phyloP scores from a whole-genome alignment of 805 yeast species.

The Saturnispora serradocipensis region DNA sequence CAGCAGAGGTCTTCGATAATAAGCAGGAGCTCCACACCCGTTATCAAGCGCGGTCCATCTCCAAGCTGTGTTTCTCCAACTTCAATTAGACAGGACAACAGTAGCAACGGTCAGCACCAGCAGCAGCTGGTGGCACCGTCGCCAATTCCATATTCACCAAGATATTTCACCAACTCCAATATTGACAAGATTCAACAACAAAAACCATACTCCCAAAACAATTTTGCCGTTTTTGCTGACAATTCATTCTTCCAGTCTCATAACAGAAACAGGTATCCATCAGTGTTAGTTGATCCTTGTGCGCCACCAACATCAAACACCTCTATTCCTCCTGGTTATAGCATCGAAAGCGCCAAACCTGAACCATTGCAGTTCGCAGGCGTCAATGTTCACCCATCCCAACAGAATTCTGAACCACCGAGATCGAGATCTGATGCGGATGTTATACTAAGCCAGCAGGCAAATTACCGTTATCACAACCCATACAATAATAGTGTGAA shows the following conservation, averaged over 20 bases:
- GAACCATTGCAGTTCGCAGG: not conserved
- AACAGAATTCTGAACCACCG: not conserved
- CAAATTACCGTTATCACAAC: not conserved
- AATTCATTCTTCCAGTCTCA: slow-evolving; percentile 21
- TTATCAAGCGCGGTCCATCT: not conserved
- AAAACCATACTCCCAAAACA: slow-evolving; percentile 12
- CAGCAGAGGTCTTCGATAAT: not conserved
- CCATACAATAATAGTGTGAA: not conserved
- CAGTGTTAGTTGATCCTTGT: slow-evolving; percentile 41
- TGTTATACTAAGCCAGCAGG: not conserved
- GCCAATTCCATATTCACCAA: not conserved
- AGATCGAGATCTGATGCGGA: slow-evolving; percentile 4
- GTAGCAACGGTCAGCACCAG: not conserved
- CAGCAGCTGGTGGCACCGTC: slow-evolving; percentile 1
- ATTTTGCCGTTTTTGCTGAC: slow-evolving; percentile 14
- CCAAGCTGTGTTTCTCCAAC: not conserved
- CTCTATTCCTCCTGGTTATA: slow-evolving; percentile 1
- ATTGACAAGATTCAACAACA: not conserved
- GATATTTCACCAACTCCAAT: not conserved
- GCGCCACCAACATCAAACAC: slow-evolving; percentile 29
- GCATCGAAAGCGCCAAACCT: not conserved
- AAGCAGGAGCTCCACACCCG: not conserved
- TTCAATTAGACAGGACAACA: not conserved
- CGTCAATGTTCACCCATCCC: not conserved
- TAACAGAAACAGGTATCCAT: slow-evolving; percentile 36